Conservation (phyloP, 2,329 filamentous ascomycete genomes). For the Claviceps sp. region DNA sequence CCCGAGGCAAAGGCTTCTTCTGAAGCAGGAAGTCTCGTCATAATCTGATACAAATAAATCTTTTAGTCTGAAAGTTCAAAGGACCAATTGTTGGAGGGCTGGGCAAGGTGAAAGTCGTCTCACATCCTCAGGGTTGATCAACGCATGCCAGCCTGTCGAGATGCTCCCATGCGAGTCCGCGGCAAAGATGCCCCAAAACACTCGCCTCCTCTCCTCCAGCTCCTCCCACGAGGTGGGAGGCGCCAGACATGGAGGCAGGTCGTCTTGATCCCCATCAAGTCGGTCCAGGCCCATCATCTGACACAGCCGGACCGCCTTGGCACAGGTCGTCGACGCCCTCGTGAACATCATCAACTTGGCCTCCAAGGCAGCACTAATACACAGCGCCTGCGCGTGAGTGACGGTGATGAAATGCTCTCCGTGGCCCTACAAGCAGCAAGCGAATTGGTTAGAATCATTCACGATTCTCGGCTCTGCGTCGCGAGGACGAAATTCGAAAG, state of each 20-base stretch:
- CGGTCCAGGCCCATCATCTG: slow-evolving; percentile 80
- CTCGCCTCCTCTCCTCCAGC: slow-evolving; percentile 58
- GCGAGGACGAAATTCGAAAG: not conserved
- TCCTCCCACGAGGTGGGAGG: slow-evolving; percentile 73
- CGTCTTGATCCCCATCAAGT: slow-evolving; percentile 50
- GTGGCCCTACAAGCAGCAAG: slow-evolving; percentile 34
- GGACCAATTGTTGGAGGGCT: not conserved
- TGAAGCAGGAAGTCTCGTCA: slow-evolving; percentile 65
- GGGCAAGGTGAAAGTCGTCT: slow-evolving; percentile 7
- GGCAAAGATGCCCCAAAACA: slow-evolving; percentile 77
- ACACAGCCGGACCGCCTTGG: slow-evolving; percentile 54
- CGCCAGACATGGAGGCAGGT: slow-evolving; percentile 60
- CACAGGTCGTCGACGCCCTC: slow-evolving; percentile 69
- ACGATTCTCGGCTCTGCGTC: not conserved
- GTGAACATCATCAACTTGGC: slow-evolving; percentile 79
- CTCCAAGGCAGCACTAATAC: slow-evolving; percentile 61
- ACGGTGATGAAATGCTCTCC: slow-evolving; percentile 72
- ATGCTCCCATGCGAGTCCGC: slow-evolving; percentile 77
- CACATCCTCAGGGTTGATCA: slow-evolving; percentile 60
- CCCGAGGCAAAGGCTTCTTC: slow-evolving; percentile 65
- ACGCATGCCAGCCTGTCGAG: slow-evolving; percentile 80
- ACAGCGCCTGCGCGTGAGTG: slow-evolving; percentile 71
- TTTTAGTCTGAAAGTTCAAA: not conserved
- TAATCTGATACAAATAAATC: slow-evolving; percentile 31
- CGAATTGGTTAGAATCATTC: not conserved